Evolutionary conservation across 176 grass and related monocot species (phyloP), one percentile per base, ranked within the genome.

Genomic region (Alopecurus myosuroides): DNA sequence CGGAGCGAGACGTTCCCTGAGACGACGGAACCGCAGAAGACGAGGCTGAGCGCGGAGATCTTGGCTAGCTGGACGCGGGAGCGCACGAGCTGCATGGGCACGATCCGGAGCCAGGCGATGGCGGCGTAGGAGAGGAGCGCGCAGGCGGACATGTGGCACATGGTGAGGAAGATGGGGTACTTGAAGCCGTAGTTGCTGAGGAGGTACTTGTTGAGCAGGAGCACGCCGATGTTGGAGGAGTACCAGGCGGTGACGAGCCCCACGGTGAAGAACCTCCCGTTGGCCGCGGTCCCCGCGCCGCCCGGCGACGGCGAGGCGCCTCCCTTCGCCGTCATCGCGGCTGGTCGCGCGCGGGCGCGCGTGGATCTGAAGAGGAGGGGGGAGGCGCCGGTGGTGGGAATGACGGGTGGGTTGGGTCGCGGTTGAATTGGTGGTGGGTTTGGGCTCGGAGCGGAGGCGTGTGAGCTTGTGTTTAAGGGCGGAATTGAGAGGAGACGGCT

Each of bases 91-190:
- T 95, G 93, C 88, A 95, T 81, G 9, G 93, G 93, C 28, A 86
- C 88, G 88, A 95, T 35, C 78, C 93, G 85, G 76, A 93, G 86
- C 92, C 92, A 98, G 80, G 93, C 92, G 85, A 98, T 86, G 77
- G 93, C 90, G 83, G 90, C 65, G 85, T 98, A 98, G 89, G 90
- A 93, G 77, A 98, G 85, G 61, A 98, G 85, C 35, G 95, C 90
- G 87, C 93, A 98, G 68, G 95, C 95, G 50, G 82, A 74, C 95
- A 98, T 98, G 93, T 98, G 93, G 89, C 95, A 98, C 91, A 94
- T 95, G 89, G 95, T 98, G 87, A 98, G 95, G 89, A 98, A 98
- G 93, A 98, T 95, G 2, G 95, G 95, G 89, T 95, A 98, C 91
- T 93, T 95, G 95, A 98, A 98, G 58, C 95, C 93, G 58, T 98